phyloP scores from a whole-genome alignment of 2,329 filamentous ascomycete genomes.

The Fusarium nelsonii region DNA sequence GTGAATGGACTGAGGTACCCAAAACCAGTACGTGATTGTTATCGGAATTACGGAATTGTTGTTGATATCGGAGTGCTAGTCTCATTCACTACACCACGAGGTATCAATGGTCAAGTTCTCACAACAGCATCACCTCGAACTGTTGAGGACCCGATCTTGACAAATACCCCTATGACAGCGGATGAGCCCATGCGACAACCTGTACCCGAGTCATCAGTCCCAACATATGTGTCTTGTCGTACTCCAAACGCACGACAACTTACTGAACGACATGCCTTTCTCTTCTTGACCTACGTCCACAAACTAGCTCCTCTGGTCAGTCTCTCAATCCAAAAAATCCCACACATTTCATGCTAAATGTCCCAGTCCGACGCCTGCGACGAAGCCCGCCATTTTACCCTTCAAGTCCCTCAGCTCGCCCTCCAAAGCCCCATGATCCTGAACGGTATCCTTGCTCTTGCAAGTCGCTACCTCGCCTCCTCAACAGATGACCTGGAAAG shows the following conservation, averaged over 20 bases:
- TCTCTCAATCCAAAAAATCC: too few species aligned
- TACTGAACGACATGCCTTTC: not conserved
- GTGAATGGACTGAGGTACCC: not conserved
- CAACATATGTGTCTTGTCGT: too few species aligned
- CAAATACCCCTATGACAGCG: not conserved
- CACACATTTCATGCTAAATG: not conserved
- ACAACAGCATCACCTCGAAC: not conserved
- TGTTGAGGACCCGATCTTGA: too few species aligned
- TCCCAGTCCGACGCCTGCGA: constrained; percentile 2
- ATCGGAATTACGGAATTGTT: too few species aligned
- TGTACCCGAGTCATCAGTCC: not conserved
- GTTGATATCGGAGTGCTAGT: not conserved
- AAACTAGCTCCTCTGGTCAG: constrained; percentile 4
- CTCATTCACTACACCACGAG: not conserved
- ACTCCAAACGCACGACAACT: not conserved
- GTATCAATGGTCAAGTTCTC: not conserved
- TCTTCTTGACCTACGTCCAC: constrained; percentile 18
- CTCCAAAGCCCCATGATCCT: constrained; percentile 13
- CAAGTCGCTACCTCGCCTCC: constrained; percentile 8
- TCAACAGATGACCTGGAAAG: not conserved
- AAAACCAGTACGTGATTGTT: not conserved
- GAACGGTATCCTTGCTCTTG: constrained; percentile 6
- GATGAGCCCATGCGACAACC: not conserved
- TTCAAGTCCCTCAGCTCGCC: constrained; percentile 2
- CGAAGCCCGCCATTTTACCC: constrained; percentile 1